A percentile compares a stretch with the other conserved stretches of the same genome.
Evolutionary conservation across 176 grass and related monocot genomes (phyloP).

Genomic region (Canna indica): DNA sequence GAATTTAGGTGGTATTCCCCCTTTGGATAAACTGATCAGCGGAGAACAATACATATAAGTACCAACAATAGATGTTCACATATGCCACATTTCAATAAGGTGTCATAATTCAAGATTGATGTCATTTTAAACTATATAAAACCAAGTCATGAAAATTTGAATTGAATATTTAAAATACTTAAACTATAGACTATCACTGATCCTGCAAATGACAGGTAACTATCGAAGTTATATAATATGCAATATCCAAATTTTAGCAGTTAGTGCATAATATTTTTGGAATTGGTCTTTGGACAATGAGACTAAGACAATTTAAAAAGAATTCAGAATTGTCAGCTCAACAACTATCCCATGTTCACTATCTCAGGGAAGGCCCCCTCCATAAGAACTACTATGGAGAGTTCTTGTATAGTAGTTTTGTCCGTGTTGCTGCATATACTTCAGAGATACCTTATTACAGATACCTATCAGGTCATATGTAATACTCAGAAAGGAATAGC

Average conservation of each 20-base stretch:
- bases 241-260: background rate
- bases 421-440: too few relatives aligned
- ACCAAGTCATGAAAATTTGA: background rate
- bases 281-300: background rate
- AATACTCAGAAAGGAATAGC: background rate
- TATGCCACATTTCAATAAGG: background rate
- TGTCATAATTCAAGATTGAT: background rate
- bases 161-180: too few relatives aligned
- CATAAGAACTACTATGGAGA: too few relatives aligned
- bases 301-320: background rate
- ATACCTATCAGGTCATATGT: background rate
- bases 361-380: too few relatives aligned
- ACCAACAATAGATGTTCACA: background rate
- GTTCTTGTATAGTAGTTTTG: too few relatives aligned
- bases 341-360: too few relatives aligned
- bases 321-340: background rate
- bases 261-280: background rate
- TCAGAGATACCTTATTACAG: background rate
- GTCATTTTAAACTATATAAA: background rate
- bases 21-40: slow-evolving; percentile 17
- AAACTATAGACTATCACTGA: background rate
- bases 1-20: slow-evolving; percentile 21
- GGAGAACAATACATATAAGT: background rate
- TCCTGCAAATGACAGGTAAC: background rate
- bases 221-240: background rate